Conservation (phyloP, 305 asterid genomes). For the Fraxinus sp. region DNA sequence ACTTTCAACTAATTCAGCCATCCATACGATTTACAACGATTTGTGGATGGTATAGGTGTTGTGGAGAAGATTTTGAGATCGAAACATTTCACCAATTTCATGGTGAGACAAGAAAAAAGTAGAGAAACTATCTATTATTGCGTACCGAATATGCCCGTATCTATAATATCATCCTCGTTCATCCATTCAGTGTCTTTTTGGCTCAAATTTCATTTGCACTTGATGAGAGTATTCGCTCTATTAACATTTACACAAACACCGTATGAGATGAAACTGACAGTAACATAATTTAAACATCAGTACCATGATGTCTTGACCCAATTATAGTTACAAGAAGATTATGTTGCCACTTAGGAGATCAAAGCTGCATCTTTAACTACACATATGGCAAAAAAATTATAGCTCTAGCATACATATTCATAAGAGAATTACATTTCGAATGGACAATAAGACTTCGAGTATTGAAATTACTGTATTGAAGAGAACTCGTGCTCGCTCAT, state of each 20-base stretch:
- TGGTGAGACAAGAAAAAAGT: slow-evolving; percentile 39
- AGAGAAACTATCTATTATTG: slow-evolving; percentile 28
- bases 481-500: slow-evolving; percentile 77
- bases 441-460: neutral
- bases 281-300: neutral
- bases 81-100: slow-evolving; percentile 52
- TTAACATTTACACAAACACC: neutral
- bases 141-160: neutral
- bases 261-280: neutral
- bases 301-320: neutral
- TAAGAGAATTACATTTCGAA: neutral
- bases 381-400: neutral
- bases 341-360: neutral
- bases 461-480: slow-evolving; percentile 25
- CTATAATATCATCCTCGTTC: neutral
- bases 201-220: neutral
- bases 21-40: slow-evolving; percentile 56
- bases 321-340: neutral
- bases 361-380: neutral
- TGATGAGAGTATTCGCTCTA: neutral
- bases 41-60: slow-evolving; percentile 70
- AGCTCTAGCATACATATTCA: neutral
- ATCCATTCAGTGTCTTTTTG: neutral
- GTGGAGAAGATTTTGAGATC: slow-evolving; percentile 62
- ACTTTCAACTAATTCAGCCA: slow-evolving; percentile 95